Base-by-base conservation (phyloP, 2,329 filamentous ascomycete species). In the Xylaria sp. region DNA sequence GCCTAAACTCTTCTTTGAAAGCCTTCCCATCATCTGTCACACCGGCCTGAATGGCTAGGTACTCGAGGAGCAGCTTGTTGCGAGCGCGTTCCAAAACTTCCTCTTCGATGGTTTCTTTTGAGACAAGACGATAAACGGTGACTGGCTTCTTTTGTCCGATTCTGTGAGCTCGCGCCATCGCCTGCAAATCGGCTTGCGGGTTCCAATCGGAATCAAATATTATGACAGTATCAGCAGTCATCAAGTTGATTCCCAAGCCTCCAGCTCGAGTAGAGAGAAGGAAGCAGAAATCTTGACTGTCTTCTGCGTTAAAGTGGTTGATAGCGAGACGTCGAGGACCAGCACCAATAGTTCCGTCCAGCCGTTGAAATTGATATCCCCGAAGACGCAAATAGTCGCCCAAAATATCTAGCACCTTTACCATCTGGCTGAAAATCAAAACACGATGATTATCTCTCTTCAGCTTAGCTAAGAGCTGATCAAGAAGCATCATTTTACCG, bases 151-250 rank as follows among this genome's bases (percentile, higher is more conserved):
- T 97, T 76, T 99, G 95, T 2, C 95, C 95, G 68, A 99, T 99
- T 76, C 95, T 91, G 78, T 99, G 96, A 61, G 96, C 96, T 78
- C 95, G 90, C 61, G 95, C 95, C 95, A 99, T 99, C 42, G 95
- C 95, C 76, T 99, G 95, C 69, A 99, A 81, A 81, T 99, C 96
- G 6, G 95, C 95, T 76, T 99, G 95, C 17, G 95, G 96, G 70
- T 99, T 99, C 95, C 96, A 99, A 73, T 97, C 94, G 0, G 95
- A 98, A 76, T 99, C 96, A 72, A 98, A 99, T 46, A 99, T 90
- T 71, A 99, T 89, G 68, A 99, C 95, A 0, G 95, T 99, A 73
- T 99, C 96, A 7, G 95, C 95, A 23, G 95, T 98, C 92, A 98
- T 99, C 57, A 99, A 79, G 72, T 99, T 99, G 82, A 99, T 99